Conservation (phyloP, 352 stramenopile species). For the Globisporangium recalcitrans region DNA sequence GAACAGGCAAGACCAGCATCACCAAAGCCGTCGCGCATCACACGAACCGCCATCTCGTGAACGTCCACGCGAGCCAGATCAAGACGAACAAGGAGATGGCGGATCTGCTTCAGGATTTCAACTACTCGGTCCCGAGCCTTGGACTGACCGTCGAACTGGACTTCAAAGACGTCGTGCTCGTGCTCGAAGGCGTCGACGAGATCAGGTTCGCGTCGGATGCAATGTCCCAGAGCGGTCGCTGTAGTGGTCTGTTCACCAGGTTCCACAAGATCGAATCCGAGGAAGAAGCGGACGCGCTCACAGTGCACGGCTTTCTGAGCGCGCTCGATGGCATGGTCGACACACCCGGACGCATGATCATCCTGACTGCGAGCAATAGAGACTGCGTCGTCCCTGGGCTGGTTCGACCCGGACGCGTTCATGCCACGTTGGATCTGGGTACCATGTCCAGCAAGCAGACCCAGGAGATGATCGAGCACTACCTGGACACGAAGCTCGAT, state of each 20-base stretch:
- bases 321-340: conserved; percentile 11
- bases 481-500: conserved; percentile 55
- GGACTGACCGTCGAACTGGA: conserved; percentile 34
- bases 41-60: conserved; percentile 43
- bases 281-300: conserved; percentile 1
- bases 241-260: background rate
- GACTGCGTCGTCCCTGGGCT: background rate
- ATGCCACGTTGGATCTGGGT: conserved; percentile 3
- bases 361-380: conserved; percentile 10
- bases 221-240: background rate
- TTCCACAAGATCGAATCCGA: background rate
- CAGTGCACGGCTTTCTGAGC: conserved; percentile 3
- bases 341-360: conserved; percentile 6
- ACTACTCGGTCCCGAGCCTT: conserved; percentile 28
- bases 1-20: conserved; percentile 67
- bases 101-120: conserved; percentile 41
- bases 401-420: conserved; percentile 9
- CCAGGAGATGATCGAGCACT: conserved; percentile 14
- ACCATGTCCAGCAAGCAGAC: background rate
- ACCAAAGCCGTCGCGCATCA: conserved; percentile 59
- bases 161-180: conserved; percentile 66
- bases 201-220: conserved; percentile 1
- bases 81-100: conserved; percentile 52
- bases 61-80: conserved; percentile 28
- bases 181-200: conserved; percentile 59